Evolutionary conservation across 2,329 filamentous ascomycete genomes (phyloP), one percentile per base, ranked within the genome.

Genomic region (Paradendryphiella salina): DNA sequence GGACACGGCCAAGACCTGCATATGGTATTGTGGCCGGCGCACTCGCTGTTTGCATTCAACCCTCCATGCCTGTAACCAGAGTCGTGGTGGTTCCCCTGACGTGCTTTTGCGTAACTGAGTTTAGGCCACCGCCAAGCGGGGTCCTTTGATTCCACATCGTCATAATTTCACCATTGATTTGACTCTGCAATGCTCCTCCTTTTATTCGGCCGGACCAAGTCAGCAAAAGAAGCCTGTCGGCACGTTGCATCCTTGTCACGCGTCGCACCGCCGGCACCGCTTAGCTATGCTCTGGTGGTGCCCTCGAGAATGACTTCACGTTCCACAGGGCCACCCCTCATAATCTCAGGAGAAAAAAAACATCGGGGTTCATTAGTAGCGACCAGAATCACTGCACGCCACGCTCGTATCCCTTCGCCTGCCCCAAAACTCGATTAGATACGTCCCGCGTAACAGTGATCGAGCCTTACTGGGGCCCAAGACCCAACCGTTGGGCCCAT

Each of bases 21-120:
- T 64, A 61, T 57, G 61, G 65, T 58, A 63, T 47, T 53, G 54
- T 46, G 54, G 54, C 65, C 63, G 65, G 53, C 56, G 53, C 60
- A 60, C 23, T 26, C 54, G 45, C 51, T 55, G 45, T 41, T 46
- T 51, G 52, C 41, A 45, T 41, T 40, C 36, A 37, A 50, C 51
- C 60, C 58, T 26, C 52, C 37, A 51, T 52, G 53, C 50, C 44
- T 50, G 52, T 41, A 48, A 17, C 50, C 33, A 50, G 50, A 49
- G 60, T 55, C 50, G 51, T 56, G 61, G 52, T 57, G 61, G 52
- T 57, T 54, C 60, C 62, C 62, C 59, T 64, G 55, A 45, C 46
- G 43, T 46, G 23, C 42, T 10, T 39, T 32, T 36, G 34, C 35
- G 32, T 29, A 35, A 23, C 46, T 48, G 54, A 54, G 47, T 39